Evolutionary conservation across 176 grass and related monocot genomes (phyloP).

Genomic region (Zoysia pacifica): DNA sequence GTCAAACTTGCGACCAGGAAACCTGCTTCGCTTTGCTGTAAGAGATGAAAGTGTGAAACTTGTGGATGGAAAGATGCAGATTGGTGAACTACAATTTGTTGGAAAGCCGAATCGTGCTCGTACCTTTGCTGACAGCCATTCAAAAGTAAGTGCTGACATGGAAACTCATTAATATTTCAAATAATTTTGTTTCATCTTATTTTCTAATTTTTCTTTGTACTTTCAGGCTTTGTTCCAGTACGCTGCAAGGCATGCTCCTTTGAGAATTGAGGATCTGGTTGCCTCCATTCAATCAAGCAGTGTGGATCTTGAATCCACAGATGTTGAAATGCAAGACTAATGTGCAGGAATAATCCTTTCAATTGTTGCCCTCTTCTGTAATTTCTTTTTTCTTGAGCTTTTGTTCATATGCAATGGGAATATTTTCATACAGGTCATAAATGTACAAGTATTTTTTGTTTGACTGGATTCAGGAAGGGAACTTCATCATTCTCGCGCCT

Average conservation of each 20-base stretch:
- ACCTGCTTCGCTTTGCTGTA: constrained; percentile 73
- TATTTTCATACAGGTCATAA: neutral
- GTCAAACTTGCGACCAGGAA: constrained; percentile 66
- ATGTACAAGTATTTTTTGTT: constrained; percentile 18
- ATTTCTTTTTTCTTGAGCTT: neutral
- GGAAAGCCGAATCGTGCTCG: constrained; percentile 69
- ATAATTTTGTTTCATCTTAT: constrained; percentile 18
- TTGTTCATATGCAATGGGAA: neutral
- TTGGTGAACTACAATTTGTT: constrained; percentile 65
- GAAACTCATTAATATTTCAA: constrained; percentile 23
- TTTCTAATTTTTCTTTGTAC: neutral
- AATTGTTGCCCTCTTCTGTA: constrained; percentile 5
- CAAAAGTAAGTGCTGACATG: constrained; percentile 66
- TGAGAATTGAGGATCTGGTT: constrained; percentile 82
- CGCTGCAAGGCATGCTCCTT: constrained; percentile 72
- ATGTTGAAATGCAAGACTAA: constrained; percentile 86
- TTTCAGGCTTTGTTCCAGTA: constrained; percentile 91
- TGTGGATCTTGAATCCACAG: constrained; percentile 53
- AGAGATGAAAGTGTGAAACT: constrained; percentile 84
- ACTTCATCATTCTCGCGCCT: neutral
- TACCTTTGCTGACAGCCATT: constrained; percentile 84
- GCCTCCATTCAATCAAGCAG: constrained; percentile 57
- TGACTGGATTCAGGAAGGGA: neutral
- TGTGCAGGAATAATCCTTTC: neutral
- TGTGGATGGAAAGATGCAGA: constrained; percentile 76